Base-by-base conservation (phyloP, 2,329 filamentous ascomycete species). In the Aspergillus sp. region DNA sequence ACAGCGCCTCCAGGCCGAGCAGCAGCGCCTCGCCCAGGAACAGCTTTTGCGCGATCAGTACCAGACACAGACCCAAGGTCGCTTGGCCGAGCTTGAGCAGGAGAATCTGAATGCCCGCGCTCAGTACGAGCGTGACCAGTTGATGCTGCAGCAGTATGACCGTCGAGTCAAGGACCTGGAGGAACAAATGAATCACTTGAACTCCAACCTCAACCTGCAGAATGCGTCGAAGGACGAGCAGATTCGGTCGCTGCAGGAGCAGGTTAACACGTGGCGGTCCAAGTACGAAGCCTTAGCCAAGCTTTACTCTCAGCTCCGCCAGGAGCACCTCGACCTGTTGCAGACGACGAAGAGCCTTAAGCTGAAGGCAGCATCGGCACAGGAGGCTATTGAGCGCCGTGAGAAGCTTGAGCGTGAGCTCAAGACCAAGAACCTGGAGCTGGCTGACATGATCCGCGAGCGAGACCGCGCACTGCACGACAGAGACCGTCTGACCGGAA, bases 401-500 rank as follows among this genome's bases (percentile, higher is more conserved):
- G 95, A 99, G 80, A 96, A 96, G 81, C 84, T 99, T 55, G 92
- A 98, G 80, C 90, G 94, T 36, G 95, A 99, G 79, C 90, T 99
- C 75, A 99, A 99, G 85, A 97, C 94, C 30, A 99, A 99, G 86
- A 99, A 99, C 73, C 82, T 99, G n/a, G 95, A 99, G 77, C 80
- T 99, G 63, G 95, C 95, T 32, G 92, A 98, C 75, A 98, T 99
- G 95, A 99, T 99, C 66, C 87, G 95, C 47, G 95, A 99, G 80
- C 86, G 95, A 68, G 95, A 99, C 73, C 88, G 95, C 65, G 95
- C 95, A 30, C 79, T 97, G 55, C 92, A 98, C 72, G 95, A 99
- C 64, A 92, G 93, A 75, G 95, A 99, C 73, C 87, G 95, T 58
- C 80, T 89, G n/a, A 86, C 83, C 54, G 95, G 95, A 53, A 90